A percentile compares a stretch with the other conserved stretches of the same genome.
Evolutionary conservation across 1,284 basidiomycete species (phyloP).

Genomic region (Meripilus lineatus): DNA sequence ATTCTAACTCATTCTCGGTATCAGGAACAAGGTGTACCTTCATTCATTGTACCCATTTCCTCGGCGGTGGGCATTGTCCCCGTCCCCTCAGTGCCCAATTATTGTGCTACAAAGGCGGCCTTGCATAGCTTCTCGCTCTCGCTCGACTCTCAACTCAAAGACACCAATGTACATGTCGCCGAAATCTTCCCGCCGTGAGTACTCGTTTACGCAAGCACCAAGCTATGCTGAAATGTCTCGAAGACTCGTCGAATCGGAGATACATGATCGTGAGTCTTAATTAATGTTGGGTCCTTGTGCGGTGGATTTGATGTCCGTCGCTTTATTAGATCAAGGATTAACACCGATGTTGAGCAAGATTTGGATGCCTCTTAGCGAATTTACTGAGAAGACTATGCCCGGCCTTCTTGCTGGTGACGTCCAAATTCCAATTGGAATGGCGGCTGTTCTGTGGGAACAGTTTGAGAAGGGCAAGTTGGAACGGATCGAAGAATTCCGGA

Average conservation of each 20-base stretch:
- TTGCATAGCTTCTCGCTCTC: conserved; percentile 51
- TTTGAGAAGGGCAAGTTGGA: conserved; percentile 30
- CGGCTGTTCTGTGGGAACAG: conserved; percentile 20
- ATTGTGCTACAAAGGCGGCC: conserved; percentile 59
- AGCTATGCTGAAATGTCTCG: background rate
- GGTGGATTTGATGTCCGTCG: background rate
- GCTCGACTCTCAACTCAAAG: conserved; percentile 42
- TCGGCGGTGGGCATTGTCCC: conserved; percentile 49
- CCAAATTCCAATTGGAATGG: conserved; percentile 32
- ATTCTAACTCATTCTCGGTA: background rate
- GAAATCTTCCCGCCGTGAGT: conserved; percentile 61
- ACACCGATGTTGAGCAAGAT: conserved; percentile 41
- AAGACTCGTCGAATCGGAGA: conserved; percentile 59
- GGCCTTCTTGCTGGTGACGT: conserved; percentile 43
- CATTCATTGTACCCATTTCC: conserved; percentile 48
- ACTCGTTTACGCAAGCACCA: conserved; percentile 1
- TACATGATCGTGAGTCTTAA: conserved; percentile 49
- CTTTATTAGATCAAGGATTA: conserved; percentile 44
- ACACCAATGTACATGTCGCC: conserved; percentile 49
- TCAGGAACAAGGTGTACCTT: conserved; percentile 38
- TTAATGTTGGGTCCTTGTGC: background rate
- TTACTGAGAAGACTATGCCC: conserved; percentile 40
- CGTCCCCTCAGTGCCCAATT: conserved; percentile 38
- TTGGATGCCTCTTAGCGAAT: conserved; percentile 59
- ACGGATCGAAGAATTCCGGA: background rate